These are phyloP conservation scores for Friedmanniomyces simplex DNA, from an alignment of 495 filamentous ascomycete genomes.

Conservation along the genomic window DNA sequence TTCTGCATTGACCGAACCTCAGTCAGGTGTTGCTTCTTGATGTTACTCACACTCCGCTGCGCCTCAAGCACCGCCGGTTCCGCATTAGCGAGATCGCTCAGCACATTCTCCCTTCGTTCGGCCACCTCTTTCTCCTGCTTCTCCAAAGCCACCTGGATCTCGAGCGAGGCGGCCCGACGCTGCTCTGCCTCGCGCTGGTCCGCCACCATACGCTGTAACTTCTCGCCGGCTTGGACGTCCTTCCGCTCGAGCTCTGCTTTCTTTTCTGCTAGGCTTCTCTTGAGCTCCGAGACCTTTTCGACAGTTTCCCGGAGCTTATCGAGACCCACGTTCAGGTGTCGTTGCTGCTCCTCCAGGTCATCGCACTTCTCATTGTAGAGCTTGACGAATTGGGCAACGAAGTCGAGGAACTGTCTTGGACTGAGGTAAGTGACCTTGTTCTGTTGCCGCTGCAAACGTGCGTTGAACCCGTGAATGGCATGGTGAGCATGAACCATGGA, in stretches of 20 bases:
- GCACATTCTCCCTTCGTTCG: constrained; percentile 68
- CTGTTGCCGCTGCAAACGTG: constrained; percentile 81
- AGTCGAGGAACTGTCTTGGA: constrained; percentile 93
- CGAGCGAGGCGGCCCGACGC: constrained; percentile 71
- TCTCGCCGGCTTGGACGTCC: constrained; percentile 91
- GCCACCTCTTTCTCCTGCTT: constrained; percentile 86
- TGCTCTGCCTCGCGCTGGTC: constrained; percentile 95
- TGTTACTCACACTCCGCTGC: constrained; percentile 90
- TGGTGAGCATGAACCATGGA: constrained; percentile 98
- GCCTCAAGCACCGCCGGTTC: constrained; percentile 91
- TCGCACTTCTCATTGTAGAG: constrained; percentile 97
- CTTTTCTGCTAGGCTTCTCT: constrained; percentile 83
- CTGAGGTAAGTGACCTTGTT: constrained; percentile 85
- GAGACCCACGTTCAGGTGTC: constrained; percentile 92
- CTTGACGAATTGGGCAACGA: constrained; percentile 94
- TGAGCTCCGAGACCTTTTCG: constrained; percentile 88
- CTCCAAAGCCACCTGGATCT: constrained; percentile 78
- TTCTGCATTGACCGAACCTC: constrained; percentile 96
- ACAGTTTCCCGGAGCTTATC: constrained; percentile 98
- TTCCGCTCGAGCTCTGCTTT: constrained; percentile 87
- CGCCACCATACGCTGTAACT: constrained; percentile 90
- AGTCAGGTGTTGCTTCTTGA: constrained; percentile 91
- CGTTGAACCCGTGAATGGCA: constrained; percentile 82
- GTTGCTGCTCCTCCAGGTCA: constrained; percentile 95
- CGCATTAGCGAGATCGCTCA: constrained; percentile 77